Conservation (phyloP, 176 grass and related monocot genomes). For the Raddia distichophylla region DNA sequence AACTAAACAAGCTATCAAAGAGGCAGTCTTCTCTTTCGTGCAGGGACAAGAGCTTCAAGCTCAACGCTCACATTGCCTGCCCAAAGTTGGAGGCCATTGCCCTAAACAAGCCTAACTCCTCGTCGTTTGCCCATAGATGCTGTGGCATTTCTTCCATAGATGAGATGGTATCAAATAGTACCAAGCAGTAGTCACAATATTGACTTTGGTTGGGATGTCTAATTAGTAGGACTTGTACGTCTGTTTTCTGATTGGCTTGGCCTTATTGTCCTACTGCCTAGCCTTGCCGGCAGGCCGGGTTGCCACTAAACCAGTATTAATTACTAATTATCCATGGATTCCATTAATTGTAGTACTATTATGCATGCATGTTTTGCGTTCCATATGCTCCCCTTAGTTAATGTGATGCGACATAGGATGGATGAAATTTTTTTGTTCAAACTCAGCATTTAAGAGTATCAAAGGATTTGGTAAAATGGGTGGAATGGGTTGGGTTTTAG, state of each 20-base stretch:
- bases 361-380: neutral
- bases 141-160: neutral
- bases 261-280: neutral
- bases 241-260: constrained; percentile 25
- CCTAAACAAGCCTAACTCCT: constrained; percentile 10
- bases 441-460: neutral
- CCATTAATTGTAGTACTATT: neutral
- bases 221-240: neutral
- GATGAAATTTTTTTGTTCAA: neutral
- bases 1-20: no score
- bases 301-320: neutral
- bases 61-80: neutral
- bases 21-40: neutral
- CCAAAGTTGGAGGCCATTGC: constrained; percentile 8
- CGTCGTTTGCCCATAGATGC: constrained; percentile 29
- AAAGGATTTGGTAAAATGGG: no score
- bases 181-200: neutral
- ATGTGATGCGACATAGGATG: neutral
- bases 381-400: neutral
- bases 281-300: neutral
- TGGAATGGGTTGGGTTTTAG: no score
- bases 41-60: constrained; percentile 4
- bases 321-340: neutral
- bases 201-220: neutral
- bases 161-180: neutral